Base-by-base conservation (phyloP, 805 yeast species). In the Candida sonorensis region DNA sequence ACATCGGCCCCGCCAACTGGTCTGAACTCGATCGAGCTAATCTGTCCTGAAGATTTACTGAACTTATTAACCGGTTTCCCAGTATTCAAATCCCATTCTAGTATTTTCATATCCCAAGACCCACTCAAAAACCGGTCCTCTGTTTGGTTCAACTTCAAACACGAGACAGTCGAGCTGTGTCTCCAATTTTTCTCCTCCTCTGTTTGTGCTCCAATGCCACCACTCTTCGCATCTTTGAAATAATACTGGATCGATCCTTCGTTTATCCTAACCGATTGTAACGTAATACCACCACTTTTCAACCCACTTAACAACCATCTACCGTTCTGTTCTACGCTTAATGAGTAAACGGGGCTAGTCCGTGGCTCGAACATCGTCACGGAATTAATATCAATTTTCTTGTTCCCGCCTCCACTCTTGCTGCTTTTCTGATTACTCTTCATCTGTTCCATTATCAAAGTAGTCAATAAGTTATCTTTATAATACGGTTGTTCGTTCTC, bases 401-500 rank as follows among this genome's bases (percentile, higher is more conserved):
- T 45, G 27, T 35, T 30, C 36, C 14, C 6, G 8, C 22, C 10
- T 12, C 10, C 12, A 17, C 17, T n/a, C 20, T 31, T 26, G n/a
- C 42, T 44, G n/a, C 33, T 29, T 26, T 43, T 40, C n/a, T n/a
- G n/a, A 17, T 45, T 30, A 16, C 19, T 23, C 13, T 38, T 41
- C 23, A 29, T 24, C 21, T 46, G 48, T 17, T 48, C 52, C 14
- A 40, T 25, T 3, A 34, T 36, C n/a, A 50, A 25, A 17, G 41
- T 45, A 2, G 40, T 33, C 29, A 49, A 22, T 44, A 57, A 50
- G 37, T 65, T 64, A 36, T 67, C 50, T 40, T 62, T 63, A 20
- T 66, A 58, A 35, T 75, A 62, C 0, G 97, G 97, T 48, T 87
- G 84, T 59, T 92, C 97, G 56, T 92, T 92, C 51, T 90, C 97